Conservation (phyloP, 2,329 filamentous ascomycete species). For the Capronia americana region DNA sequence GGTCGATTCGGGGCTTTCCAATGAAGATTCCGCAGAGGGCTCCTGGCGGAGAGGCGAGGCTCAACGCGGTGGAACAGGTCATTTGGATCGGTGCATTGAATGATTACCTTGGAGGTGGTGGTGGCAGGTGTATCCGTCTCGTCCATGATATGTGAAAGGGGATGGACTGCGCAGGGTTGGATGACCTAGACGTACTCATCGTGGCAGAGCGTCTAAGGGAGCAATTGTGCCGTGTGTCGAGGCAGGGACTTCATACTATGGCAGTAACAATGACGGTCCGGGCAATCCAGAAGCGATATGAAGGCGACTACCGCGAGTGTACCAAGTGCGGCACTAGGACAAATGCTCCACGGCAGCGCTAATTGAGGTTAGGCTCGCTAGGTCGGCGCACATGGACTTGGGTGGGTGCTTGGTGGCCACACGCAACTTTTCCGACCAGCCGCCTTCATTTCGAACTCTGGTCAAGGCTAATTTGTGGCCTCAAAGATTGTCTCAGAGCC, state of each 20-base stretch:
- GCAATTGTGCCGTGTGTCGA: background rate
- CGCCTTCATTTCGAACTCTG: background rate
- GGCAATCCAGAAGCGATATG: background rate
- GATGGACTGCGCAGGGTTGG: slow-evolving; percentile 15
- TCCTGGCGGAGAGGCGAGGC: slow-evolving; percentile 74
- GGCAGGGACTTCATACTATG: slow-evolving; percentile 20
- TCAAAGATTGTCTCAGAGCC: background rate
- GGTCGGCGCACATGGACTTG: too few relatives aligned
- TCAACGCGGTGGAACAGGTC: slow-evolving; percentile 83
- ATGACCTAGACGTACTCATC: slow-evolving; percentile 29
- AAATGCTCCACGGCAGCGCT: slow-evolving; percentile 4
- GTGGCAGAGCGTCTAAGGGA: slow-evolving; percentile 23
- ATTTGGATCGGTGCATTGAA: slow-evolving; percentile 95
- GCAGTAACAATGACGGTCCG: background rate
- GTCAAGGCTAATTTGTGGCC: slow-evolving; percentile 1
- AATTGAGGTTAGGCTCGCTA: too few relatives aligned
- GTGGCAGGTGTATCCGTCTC: slow-evolving; percentile 31
- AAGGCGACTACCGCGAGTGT: background rate
- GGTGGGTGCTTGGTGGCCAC: background rate
- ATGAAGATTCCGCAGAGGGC: slow-evolving; percentile 89
- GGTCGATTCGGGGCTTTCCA: slow-evolving; percentile 96
- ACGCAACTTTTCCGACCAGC: background rate
- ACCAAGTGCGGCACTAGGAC: background rate
- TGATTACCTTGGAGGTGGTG: slow-evolving; percentile 68
- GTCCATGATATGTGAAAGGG: slow-evolving; percentile 36